Base-by-base conservation (phyloP, 2,329 filamentous ascomycete genomes). In the Shiraia bambusicola region DNA sequence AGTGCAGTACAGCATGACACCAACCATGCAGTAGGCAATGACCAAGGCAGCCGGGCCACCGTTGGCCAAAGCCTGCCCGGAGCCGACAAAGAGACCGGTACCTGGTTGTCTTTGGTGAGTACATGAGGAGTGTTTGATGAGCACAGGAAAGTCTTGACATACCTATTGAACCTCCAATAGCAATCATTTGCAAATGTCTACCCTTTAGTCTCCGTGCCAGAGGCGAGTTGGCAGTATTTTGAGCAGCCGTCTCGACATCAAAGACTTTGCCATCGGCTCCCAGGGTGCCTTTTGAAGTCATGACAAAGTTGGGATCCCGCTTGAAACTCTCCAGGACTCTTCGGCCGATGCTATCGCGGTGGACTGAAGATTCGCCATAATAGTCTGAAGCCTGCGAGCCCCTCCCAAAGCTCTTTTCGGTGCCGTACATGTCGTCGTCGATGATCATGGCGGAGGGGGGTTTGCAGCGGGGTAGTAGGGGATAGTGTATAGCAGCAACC, bases 181-280 rank as follows among this genome's bases (percentile, higher is more conserved):
- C 92, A 75, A 96, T 96, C 92, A 96, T 96, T 73, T 96, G 91
- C 64, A 96, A 66, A 74, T 97, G 92, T 22, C 65, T 52, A 9
- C 64, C 65, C 47, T 67, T 67, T 11, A 69, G 55, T 33, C 54
- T 84, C 59, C 90, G 78, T 36, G 86, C 82, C 36, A 97, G 76
- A 6, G 86, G 82, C 32, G 87, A 85, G 51, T 84, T 78, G 3
- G 88, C 86, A 2, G 88, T 91, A 30, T 76, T 76, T 12, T 71
- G 67, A 1, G 77, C 78, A 1, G 80, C 81, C 39, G 66, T 66
- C 61, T 90, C 84, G 52, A 88, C 71, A 61, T 88, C 76, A 61
- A 79, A 83, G 11, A 75, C 73, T 46, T 75, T 74, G 39, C 77
- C 77, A 68, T 80, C 76, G 6, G 73, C 74, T 37, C 74, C 75